Evolutionary conservation across 345 rosid species (phyloP), one percentile per base, ranked within the genome.

Genomic region (Triadica sebifera): DNA sequence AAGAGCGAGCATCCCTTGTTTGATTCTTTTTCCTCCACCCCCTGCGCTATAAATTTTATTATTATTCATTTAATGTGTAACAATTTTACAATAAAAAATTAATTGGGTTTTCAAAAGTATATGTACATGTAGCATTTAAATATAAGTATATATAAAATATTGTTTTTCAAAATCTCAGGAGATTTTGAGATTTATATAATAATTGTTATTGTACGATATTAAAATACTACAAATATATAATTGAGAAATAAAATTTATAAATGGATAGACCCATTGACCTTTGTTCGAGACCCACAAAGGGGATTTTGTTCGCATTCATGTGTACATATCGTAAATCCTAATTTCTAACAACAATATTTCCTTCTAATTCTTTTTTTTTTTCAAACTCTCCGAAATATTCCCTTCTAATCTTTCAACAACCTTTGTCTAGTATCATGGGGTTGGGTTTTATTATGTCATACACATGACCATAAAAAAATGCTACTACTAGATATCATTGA

Each of bases 301-400:
- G 75, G 37, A 8, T 77, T 84, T 89, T 86, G 88, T 86, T 84
- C 83, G 85, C 79, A 80, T 86, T 78, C 74, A 71, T 74, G 69
- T 66, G 81, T 74, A 78, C 73, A 72, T 78, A 84, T 76, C 81
- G 82, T 76, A 79, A 84, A 70, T 82, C 81, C 85, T 79, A 79
- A 79, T 17, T 78, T 77, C n/a, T n/a, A n/a, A n/a, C 81, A 73
- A 75, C 75, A 41, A 41, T 41, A 68, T 81, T 83, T 80, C 77
- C 86, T 87, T 87, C 90, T 87, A 85, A 86, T 87, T 83, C 86
- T 41, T n/a, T 55, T n/a, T n/a, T 29, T 24, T 81, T 84, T 80
- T 78, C 83, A 82, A 81, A 16, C 59, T 76, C 88, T 86, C 93
- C 90, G 89, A 89, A 84, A 87, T 87, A 87, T 86, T 89, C 91